Evolutionary conservation across 106 monocot genomes (phyloP).

Genomic region (Dioscorea alata): DNA sequence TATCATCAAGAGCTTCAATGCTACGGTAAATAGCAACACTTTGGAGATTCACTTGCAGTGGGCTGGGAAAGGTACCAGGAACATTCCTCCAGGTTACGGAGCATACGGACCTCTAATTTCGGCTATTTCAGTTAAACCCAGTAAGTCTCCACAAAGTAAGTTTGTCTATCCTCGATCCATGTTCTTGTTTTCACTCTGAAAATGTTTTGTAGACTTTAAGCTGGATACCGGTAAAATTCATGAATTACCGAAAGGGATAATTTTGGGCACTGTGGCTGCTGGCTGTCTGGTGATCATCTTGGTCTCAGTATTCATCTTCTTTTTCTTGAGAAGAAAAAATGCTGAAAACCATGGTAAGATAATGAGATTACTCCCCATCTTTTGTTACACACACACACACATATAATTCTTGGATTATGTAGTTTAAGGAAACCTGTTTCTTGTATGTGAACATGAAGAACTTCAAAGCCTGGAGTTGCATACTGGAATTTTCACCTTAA

Average conservation of each 20-base stretch:
- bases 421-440: neutral
- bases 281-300: slow-evolving; percentile 1
- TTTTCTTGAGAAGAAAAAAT: slow-evolving; percentile 15
- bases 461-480: neutral
- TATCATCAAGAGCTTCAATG: slow-evolving; percentile 28
- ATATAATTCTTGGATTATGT: neutral
- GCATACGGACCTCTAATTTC: slow-evolving; percentile 62
- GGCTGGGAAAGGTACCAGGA: slow-evolving; percentile 52
- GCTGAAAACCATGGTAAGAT: slow-evolving; percentile 14
- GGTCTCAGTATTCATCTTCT: neutral
- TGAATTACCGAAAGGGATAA: slow-evolving; percentile 24
- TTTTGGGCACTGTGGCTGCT: slow-evolving; percentile 18
- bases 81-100: slow-evolving; percentile 36
- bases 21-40: slow-evolving; percentile 19
- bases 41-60: slow-evolving; percentile 49
- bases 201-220: slow-evolving; percentile 2
- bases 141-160: slow-evolving; percentile 2
- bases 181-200: neutral
- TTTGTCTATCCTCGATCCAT: neutral
- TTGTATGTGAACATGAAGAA: neutral
- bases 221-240: neutral
- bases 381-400: too few species aligned
- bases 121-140: slow-evolving; percentile 50
- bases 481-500: slow-evolving; percentile 13
- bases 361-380: neutral